A percentile compares a stretch with the other conserved stretches of the same genome.
These are phyloP conservation scores for Picea abies DNA, from an alignment of 83 land plant genomes.

Conservation along the genomic window DNA sequence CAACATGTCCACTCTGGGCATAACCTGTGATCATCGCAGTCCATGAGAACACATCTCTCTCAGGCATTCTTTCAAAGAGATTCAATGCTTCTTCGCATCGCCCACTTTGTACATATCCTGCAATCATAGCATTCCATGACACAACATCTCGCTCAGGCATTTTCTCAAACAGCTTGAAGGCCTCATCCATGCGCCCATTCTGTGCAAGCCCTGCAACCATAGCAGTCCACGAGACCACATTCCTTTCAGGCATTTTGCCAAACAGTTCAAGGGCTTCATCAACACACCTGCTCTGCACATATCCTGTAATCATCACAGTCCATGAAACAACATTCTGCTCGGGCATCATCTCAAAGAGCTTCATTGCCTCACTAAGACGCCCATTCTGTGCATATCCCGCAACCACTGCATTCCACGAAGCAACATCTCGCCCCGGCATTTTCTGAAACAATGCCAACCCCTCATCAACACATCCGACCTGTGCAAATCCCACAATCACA, in stretches of 20 bases:
- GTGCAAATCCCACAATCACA: neutral
- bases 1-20: slow-evolving; percentile 1
- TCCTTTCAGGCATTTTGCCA: neutral
- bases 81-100: neutral
- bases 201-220: neutral
- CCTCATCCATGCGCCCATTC: neutral
- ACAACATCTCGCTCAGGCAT: neutral
- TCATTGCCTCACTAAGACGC: neutral
- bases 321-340: neutral
- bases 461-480: neutral
- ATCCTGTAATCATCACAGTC: too few relatives aligned
- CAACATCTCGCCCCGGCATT: neutral
- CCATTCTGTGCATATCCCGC: neutral
- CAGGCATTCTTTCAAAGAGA: neutral
- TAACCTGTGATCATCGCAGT: neutral
- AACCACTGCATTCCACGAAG: neutral
- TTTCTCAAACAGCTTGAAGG: neutral
- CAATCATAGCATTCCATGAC: neutral
- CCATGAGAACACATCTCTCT: neutral
- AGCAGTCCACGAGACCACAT: neutral
- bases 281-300: too few relatives aligned
- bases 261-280: neutral
- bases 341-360: neutral
- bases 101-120: neutral
- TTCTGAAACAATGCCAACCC: neutral